Conservation (phyloP, 192 early-diverging fungal genomes). For the Gamsiella multidivaricata region DNA sequence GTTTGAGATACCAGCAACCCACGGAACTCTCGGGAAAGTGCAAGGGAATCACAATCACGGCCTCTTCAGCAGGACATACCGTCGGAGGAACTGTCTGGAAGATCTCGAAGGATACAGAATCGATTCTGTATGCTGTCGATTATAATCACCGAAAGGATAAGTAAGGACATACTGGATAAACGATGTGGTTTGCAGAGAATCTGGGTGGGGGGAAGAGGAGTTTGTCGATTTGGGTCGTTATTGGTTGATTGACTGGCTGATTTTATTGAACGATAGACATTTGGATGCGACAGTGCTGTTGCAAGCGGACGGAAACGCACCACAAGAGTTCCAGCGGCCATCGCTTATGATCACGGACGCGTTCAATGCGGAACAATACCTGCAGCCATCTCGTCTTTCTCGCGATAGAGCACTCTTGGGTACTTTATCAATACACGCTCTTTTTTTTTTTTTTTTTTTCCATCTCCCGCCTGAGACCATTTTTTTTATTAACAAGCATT, state of each 20-base stretch:
- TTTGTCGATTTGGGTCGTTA: conserved; percentile 17
- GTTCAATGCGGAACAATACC: conserved; percentile 74
- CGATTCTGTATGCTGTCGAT: conserved; percentile 95
- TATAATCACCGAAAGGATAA: conserved; percentile 93
- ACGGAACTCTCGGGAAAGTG: conserved; percentile 78
- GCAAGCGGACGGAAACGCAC: conserved; percentile 68
- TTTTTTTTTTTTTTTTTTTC: conserved; percentile 4
- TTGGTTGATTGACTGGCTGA: conserved; percentile 39
- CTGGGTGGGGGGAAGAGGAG: not conserved
- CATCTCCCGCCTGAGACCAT: not conserved
- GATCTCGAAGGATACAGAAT: conserved; percentile 93
- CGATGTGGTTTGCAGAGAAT: not conserved
- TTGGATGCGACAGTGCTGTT: conserved; percentile 77
- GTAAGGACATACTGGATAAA: conserved; percentile 55
- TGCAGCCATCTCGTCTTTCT: conserved; percentile 73
- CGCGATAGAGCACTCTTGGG: conserved; percentile 85
- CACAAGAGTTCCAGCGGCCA: conserved; percentile 77
- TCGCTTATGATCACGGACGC: conserved; percentile 95
- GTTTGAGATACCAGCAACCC: conserved; percentile 91
- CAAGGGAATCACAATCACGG: conserved; percentile 88
- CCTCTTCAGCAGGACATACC: conserved; percentile 92
- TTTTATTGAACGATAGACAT: conserved; percentile 67
- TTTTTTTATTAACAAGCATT: no score
- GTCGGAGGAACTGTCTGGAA: conserved; percentile 98
- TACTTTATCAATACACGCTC: conserved; percentile 25